phyloP scores from a whole-genome alignment of 2,329 filamentous ascomycete genomes.

The Chaetoscypha palmicola region DNA sequence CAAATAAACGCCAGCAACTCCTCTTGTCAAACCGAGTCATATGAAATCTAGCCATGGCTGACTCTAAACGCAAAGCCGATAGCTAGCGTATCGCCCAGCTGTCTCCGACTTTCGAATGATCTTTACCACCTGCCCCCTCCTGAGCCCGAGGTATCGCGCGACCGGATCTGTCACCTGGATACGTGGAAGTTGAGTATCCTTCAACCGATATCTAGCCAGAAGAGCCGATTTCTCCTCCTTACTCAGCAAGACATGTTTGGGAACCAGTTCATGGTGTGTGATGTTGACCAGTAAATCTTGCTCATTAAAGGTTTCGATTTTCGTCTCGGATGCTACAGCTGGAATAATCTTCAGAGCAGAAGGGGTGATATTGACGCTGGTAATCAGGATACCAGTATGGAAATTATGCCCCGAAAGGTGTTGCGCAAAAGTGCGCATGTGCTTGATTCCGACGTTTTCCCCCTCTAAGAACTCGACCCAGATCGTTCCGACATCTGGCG shows the following conservation, averaged over 20 bases:
- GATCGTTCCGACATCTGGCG: conserved; percentile 74
- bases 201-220: conserved; percentile 83
- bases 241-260: conserved; percentile 84
- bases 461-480: conserved; percentile 89
- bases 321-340: conserved; percentile 65
- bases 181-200: conserved; percentile 93
- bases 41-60: conserved; percentile 12
- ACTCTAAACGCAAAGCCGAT: conserved; percentile 66
- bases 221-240: conserved; percentile 82
- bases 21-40: conserved; percentile 1
- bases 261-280: conserved; percentile 93
- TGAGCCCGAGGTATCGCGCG: conserved; percentile 82
- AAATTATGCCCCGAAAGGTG: conserved; percentile 73
- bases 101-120: conserved; percentile 96
- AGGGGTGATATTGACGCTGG: conserved; percentile 71
- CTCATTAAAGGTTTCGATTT: conserved; percentile 93
- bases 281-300: conserved; percentile 97
- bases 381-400: conserved; percentile 87
- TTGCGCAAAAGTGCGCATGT: conserved; percentile 84
- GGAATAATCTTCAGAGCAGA: conserved; percentile 83
- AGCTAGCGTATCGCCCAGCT: conserved; percentile 92
- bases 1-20: conserved; percentile 17
- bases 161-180: conserved; percentile 91
- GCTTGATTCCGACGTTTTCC: conserved; percentile 76
- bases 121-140: conserved; percentile 92